Base-by-base conservation (phyloP, 1,139 yeast genomes). In the Yamadazyma atlantica region DNA sequence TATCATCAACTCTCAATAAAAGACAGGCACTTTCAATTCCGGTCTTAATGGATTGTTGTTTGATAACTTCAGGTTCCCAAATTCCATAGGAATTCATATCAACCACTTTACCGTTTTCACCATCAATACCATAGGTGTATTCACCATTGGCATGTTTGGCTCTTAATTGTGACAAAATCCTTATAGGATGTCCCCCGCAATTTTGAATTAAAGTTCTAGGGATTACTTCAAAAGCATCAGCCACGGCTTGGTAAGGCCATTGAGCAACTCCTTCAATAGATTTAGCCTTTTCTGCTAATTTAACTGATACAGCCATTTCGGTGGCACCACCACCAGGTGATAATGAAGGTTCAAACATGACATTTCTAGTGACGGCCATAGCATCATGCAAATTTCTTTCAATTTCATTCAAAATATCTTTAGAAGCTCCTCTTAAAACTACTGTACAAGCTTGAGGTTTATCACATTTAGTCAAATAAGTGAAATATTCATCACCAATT, bases 311-410 rank as follows among this genome's bases (percentile, higher is more conserved):
- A 1, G 98, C 98, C 97, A 94, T 92, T 66, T 92, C 99, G 16
- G 97, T 92, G 36, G 99, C 98, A 56, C 99, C 98, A 42, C 98
- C 99, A 51, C 99, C 99, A 36, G 99, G 99, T 2, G 96, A 76
- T 57, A 92, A 75, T 29, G 94, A 81, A 36, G 99, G 98, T 61
- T 92, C 95, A 53, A 92, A 83, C 75, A 87, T 79, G 34, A 94
- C 97, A 58, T 94, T 94, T 63, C 97, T 81, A 17, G 98, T 83
- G 37, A 92, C 98, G 4, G 97, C 92, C 96, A 94, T 87, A 34
- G 99, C 98, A 64, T 94, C 99, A 60, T 92, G 97, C 58, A 94
- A 75, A 62, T 94, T 94, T 61, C 99, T 83, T 61, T 94, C 98
- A 55, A 94, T 82, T 72, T 94, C 98, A 63, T 89, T 89, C 54